Conservation (phyloP, 2,329 filamentous ascomycete species). For the Arthrobotrys sphaeroides region DNA sequence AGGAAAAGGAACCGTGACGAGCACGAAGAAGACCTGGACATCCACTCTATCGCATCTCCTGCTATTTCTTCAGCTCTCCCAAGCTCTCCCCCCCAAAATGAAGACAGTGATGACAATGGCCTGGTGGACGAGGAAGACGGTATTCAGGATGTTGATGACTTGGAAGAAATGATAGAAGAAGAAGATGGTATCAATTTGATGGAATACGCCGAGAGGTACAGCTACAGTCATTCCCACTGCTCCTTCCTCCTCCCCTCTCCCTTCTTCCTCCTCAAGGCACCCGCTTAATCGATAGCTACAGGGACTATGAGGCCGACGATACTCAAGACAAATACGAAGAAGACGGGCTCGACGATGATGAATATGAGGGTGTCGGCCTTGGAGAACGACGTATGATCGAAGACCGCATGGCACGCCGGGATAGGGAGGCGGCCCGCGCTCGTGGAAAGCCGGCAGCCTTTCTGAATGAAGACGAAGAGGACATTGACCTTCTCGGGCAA, state of each 20-base stretch:
- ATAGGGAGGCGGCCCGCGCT: conserved; percentile 74
- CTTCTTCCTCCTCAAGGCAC: neutral
- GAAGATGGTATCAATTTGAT: conserved; percentile 76
- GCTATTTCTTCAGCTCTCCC: conserved; percentile 59
- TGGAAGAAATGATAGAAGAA: conserved; percentile 68
- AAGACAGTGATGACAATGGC: conserved; percentile 55
- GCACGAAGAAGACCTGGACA: conserved; percentile 18
- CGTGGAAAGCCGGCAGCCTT: conserved; percentile 77
- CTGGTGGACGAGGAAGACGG: conserved; percentile 55
- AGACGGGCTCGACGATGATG: conserved; percentile 77
- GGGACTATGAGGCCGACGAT: conserved; percentile 75
- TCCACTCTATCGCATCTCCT: conserved; percentile 34
- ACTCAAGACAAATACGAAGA: conserved; percentile 76
- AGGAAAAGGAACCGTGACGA: conserved; percentile 34
- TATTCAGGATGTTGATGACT: conserved; percentile 74
- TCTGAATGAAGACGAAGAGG: conserved; percentile 82
- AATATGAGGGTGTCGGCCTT: conserved; percentile 75
- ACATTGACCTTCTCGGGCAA: conserved; percentile 85
- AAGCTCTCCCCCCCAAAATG: conserved; percentile 59
- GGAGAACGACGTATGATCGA: conserved; percentile 76
- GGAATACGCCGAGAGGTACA: conserved; percentile 72
- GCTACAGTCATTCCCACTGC: conserved; percentile 66
- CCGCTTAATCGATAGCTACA: conserved; percentile 64
- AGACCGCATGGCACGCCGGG: conserved; percentile 76
- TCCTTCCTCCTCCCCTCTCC: no score